Percentiles rank a stretch among this genome's conserved stretches.
phyloP scores from a whole-genome alignment of 2,329 filamentous ascomycete genomes.

The Dactylellina parvicollis region DNA sequence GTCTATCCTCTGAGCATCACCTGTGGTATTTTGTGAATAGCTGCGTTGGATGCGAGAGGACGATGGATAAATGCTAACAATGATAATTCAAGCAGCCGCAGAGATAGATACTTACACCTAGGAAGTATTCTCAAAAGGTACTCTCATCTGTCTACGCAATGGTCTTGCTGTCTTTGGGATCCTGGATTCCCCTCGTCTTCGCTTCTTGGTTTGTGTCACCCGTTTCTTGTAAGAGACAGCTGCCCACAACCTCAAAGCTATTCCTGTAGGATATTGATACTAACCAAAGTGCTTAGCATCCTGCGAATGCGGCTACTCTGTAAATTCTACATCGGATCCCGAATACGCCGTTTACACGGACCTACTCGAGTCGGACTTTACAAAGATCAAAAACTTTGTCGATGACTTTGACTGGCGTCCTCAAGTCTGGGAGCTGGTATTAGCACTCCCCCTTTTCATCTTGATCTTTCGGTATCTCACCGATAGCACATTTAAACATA shows the following conservation, averaged over 20 bases:
- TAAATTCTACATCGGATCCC: slow-evolving; percentile 64
- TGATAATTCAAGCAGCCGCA: too few relatives aligned
- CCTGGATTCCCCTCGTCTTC: not conserved
- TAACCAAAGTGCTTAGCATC: slow-evolving; percentile 13
- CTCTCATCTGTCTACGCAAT: not conserved
- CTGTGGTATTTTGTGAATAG: too few relatives aligned
- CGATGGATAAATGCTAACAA: too few relatives aligned
- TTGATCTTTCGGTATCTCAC: too few relatives aligned
- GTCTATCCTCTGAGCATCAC: too few relatives aligned
- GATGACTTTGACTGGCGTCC: slow-evolving; percentile 70
- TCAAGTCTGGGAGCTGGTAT: slow-evolving; percentile 72
- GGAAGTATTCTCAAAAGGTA: too few relatives aligned
- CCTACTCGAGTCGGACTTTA: slow-evolving; percentile 76
- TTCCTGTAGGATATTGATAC: not conserved
- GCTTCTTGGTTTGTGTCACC: slow-evolving; percentile 2
- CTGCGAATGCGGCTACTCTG: slow-evolving; percentile 78
- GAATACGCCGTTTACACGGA: slow-evolving; percentile 71
- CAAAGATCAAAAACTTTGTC: slow-evolving; percentile 66
- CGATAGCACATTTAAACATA: too few relatives aligned
- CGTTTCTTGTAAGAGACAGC: slow-evolving; percentile 14
- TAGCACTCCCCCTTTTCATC: not conserved
- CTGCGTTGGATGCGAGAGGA: too few relatives aligned
- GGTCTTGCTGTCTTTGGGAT: not conserved
- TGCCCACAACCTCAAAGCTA: too few relatives aligned
- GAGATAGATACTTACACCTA: too few relatives aligned